Conservation (phyloP, 495 filamentous ascomycete species). For the Stereocaulon alpinum region DNA sequence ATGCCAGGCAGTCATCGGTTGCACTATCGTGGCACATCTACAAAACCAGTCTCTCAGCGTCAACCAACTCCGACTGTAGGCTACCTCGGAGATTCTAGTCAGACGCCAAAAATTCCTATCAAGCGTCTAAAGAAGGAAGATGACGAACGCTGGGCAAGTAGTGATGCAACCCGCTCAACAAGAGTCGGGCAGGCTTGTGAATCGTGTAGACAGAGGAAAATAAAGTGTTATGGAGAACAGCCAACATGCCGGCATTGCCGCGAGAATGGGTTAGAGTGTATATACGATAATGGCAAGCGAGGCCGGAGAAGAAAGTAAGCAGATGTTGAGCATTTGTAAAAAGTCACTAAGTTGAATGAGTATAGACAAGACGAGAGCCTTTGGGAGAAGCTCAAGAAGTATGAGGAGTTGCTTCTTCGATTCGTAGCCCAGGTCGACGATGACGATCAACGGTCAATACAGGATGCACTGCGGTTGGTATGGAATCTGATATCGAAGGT, state of each 20-base stretch:
- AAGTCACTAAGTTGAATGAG: not conserved
- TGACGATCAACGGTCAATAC: slow-evolving; percentile 26
- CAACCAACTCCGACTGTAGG: not conserved
- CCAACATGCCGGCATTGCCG: slow-evolving; percentile 47
- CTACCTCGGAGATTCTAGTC: not conserved
- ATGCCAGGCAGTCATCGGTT: not conserved
- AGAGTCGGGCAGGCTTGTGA: slow-evolving; percentile 39
- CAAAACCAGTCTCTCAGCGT: not conserved
- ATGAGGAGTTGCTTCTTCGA: slow-evolving; percentile 28
- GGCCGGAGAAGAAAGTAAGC: slow-evolving; percentile 45
- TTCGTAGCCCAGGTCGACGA: slow-evolving; percentile 25
- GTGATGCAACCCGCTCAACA: not conserved
- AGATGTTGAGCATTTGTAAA: not conserved
- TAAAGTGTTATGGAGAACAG: slow-evolving; percentile 48
- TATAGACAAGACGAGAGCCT: slow-evolving; percentile 39
- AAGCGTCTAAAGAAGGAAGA: slow-evolving; percentile 11
- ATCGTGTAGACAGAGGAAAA: slow-evolving; percentile 42
- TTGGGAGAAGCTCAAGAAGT: slow-evolving; percentile 38
- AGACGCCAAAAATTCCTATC: slow-evolving; percentile 5
- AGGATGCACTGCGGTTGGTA: slow-evolving; percentile 22
- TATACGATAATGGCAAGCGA: slow-evolving; percentile 47
- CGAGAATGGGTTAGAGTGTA: slow-evolving; percentile 40
- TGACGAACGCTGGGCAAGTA: not conserved
- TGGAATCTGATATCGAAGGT: slow-evolving; percentile 5
- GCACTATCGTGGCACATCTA: not conserved